Evolutionary conservation across 1,284 basidiomycete genomes (phyloP), one percentile per base, ranked within the genome.

Genomic region (Heterobasidion parviporum): DNA sequence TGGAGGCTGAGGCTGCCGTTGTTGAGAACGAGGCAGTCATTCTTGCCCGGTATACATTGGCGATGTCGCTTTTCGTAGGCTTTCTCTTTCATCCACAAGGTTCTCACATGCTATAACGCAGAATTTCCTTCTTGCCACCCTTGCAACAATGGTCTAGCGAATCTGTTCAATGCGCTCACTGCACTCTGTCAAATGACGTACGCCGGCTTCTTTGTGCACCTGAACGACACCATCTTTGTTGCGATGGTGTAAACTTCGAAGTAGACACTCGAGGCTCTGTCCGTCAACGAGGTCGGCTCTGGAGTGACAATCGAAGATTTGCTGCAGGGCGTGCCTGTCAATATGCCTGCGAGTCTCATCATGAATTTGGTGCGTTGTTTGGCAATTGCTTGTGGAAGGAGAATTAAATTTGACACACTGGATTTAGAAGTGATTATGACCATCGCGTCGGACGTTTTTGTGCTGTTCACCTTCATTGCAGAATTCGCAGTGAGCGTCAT

Each of bases 111-210:
- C 18, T 47, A 10, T 16, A 16, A 14, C 18, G n/a, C 46, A 92
- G 89, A 95, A 95, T 71, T 93, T 95, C 76, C 76, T 94, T 48
- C 79, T 96, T 16, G 92, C 87, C 6, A 83, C 84, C 8, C 95
- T 77, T 72, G 75, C 54, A 92, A 95, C 63, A 87, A 86, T 15
- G 90, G 91, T 15, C 81, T 94, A 50, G 93, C 93, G 1, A 93
- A 94, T 64, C 79, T 97, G 1, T 67, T 94, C 26, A 90, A 85
- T 3, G 85, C 88, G 8, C 74, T 92, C 18, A 79, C n/a, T n/a
- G 85, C 85, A 32, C 75, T 94, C 12, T 92, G 87, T 70, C 83
- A 91, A 66, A 91, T 89, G 86, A 91, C 89, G 0, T 92, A 80
- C 64, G 89, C 89, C 1, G 90, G 90, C 18, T 89, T 90, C 73